Percentiles rank a stretch among this genome's conserved stretches.
Evolutionary conservation across 2,329 filamentous ascomycete species (phyloP).

Genomic region (Sporothrix sp.): DNA sequence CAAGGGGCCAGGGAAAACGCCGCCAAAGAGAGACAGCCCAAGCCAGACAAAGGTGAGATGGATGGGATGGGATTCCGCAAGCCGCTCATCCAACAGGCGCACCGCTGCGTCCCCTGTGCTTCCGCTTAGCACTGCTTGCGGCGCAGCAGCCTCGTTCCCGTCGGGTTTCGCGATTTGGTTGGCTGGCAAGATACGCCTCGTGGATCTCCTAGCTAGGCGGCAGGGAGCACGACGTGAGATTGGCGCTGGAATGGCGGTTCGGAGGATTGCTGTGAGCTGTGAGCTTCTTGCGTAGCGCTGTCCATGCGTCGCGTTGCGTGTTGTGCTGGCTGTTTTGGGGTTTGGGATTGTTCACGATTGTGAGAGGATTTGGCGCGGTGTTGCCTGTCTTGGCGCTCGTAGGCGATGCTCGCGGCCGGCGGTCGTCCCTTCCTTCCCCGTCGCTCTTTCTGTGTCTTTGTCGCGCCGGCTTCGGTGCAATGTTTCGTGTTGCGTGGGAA

Average conservation of each 20-base stretch:
- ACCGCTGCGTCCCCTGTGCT: too few relatives aligned
- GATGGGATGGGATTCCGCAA: not conserved
- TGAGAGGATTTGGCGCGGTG: too few relatives aligned
- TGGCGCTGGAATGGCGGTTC: not conserved
- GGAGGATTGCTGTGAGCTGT: not conserved
- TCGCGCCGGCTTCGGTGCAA: not conserved
- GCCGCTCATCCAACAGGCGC: slow-evolving; percentile 2
- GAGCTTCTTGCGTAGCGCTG: not conserved
- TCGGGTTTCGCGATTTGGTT: slow-evolving; percentile 11
- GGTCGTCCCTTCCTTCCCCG: not conserved
- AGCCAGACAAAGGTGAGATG: slow-evolving; percentile 2
- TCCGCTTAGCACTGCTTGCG: not conserved
- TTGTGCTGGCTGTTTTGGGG: not conserved
- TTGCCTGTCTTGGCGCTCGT: not conserved
- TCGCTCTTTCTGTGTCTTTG: not conserved
- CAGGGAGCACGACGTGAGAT: slow-evolving; percentile 1
- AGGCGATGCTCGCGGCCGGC: not conserved
- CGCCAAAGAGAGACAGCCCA: not conserved
- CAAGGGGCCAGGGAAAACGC: not conserved
- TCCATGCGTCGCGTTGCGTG: not conserved
- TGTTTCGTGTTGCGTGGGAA: not conserved
- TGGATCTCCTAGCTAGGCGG: not conserved
- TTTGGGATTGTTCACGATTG: not conserved
- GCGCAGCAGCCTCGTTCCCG: not conserved
- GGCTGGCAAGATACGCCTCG: slow-evolving; percentile 1